These are phyloP conservation scores for Phytopythium helicoides DNA, from an alignment of 352 stramenopile genomes.

Conservation along the genomic window DNA sequence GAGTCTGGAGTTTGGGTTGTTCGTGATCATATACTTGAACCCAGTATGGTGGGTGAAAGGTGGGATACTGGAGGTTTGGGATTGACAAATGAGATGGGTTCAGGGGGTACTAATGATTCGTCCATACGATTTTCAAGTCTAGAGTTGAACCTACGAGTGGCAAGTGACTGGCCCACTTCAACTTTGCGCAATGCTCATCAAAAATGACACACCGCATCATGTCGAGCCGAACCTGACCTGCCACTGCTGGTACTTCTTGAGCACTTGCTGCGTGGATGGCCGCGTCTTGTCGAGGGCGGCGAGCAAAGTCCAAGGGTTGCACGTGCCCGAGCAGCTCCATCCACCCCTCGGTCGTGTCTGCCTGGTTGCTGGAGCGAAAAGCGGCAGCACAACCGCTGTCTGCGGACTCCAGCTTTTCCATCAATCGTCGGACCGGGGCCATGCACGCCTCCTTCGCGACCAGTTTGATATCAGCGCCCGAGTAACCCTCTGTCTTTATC, in stretches of 20 bases:
- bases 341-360: slow-evolving; percentile 38
- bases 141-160: too few species aligned
- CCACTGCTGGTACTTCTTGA: slow-evolving; percentile 82
- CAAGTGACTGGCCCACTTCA: not conserved
- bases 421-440: slow-evolving; percentile 70
- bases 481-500: slow-evolving; percentile 65
- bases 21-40: too few species aligned
- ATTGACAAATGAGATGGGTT: slow-evolving; percentile 8
- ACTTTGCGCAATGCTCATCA: not conserved
- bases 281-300: slow-evolving; percentile 72
- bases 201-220: too few species aligned
- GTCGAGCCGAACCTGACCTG: slow-evolving; percentile 77
- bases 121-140: not conserved
- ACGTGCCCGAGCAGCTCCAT: slow-evolving; percentile 58
- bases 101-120: not conserved
- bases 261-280: slow-evolving; percentile 69
- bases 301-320: slow-evolving; percentile 45
- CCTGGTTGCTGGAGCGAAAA: slow-evolving; percentile 13
- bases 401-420: slow-evolving; percentile 52
- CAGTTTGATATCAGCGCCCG: slow-evolving; percentile 82
- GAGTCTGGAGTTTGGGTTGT: too few species aligned
- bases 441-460: slow-evolving; percentile 86
- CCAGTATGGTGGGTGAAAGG: too few species aligned
- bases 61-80: not conserved
- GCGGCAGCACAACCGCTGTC: slow-evolving; percentile 25